Evolutionary conservation across 2,329 filamentous ascomycete species (phyloP).

Genomic region (Pestalotiopsis sp.): DNA sequence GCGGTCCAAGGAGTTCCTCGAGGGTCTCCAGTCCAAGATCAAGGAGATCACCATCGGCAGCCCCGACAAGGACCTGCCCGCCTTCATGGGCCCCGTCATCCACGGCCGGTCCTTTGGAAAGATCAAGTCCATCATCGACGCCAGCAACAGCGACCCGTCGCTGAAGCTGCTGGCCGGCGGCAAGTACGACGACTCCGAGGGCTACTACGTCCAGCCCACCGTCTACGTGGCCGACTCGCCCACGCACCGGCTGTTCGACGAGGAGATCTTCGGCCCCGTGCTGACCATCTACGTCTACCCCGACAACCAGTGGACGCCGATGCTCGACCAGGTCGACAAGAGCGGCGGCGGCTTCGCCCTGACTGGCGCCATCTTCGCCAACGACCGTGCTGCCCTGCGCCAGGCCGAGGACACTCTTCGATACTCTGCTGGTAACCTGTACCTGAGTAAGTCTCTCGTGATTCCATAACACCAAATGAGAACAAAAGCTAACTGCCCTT

Average conservation of each 20-base stretch:
- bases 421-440: constrained; percentile 60
- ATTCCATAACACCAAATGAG: neutral
- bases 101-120: constrained; percentile 82
- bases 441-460: constrained; percentile 38
- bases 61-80: constrained; percentile 70
- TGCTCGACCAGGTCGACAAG: constrained; percentile 41
- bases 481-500: neutral
- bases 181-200: constrained; percentile 74
- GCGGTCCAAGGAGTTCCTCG: constrained; percentile 14
- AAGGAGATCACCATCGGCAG: constrained; percentile 69
- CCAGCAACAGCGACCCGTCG: constrained; percentile 74
- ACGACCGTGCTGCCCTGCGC: constrained; percentile 48
- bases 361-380: constrained; percentile 53
- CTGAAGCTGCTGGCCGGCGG: constrained; percentile 77
- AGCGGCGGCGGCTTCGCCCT: constrained; percentile 45
- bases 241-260: constrained; percentile 71
- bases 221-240: constrained; percentile 78
- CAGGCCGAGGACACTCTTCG: constrained; percentile 53
- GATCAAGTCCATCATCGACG: constrained; percentile 75
- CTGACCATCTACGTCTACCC: constrained; percentile 78
- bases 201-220: constrained; percentile 84
- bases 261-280: constrained; percentile 83
- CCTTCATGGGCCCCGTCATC: constrained; percentile 89
- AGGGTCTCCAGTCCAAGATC: constrained; percentile 73
- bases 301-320: constrained; percentile 55